Evolutionary conservation across 345 rosid species (phyloP).

Genomic region (Geranium rotundifolium): DNA sequence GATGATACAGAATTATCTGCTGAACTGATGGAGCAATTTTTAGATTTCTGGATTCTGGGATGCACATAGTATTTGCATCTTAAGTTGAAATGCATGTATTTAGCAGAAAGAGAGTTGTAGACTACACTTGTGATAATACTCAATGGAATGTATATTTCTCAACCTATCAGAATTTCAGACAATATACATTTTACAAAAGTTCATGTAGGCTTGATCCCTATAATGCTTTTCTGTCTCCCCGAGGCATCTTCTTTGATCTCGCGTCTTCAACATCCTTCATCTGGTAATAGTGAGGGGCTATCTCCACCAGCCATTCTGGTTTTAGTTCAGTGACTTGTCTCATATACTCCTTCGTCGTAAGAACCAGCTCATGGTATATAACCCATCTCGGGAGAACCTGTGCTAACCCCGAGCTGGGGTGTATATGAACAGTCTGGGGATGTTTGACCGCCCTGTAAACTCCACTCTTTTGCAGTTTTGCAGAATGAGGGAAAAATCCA

Average conservation of each 20-base stretch:
- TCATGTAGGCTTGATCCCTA: no score
- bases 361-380: slow-evolving; percentile 77
- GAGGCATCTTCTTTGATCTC: slow-evolving; percentile 73
- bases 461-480: slow-evolving; percentile 84
- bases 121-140: no score
- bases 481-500: slow-evolving; percentile 89
- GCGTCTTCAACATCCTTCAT: slow-evolving; percentile 96
- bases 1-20: no score
- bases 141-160: no score
- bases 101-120: no score
- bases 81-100: no score
- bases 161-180: no score
- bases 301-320: slow-evolving; percentile 97
- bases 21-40: no score
- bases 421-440: slow-evolving; percentile 84
- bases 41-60: no score
- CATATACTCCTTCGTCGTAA: slow-evolving; percentile 90
- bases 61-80: no score
- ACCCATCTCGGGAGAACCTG: slow-evolving; percentile 94
- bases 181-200: no score
- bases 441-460: slow-evolving; percentile 81
- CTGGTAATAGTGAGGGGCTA: slow-evolving; percentile 99
- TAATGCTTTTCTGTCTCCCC: slow-evolving; percentile 36
- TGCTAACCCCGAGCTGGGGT: slow-evolving; percentile 90
- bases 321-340: slow-evolving; percentile 89